phyloP scores from a whole-genome alignment of 805 yeast species.

The Metschnikowia gruessii region DNA sequence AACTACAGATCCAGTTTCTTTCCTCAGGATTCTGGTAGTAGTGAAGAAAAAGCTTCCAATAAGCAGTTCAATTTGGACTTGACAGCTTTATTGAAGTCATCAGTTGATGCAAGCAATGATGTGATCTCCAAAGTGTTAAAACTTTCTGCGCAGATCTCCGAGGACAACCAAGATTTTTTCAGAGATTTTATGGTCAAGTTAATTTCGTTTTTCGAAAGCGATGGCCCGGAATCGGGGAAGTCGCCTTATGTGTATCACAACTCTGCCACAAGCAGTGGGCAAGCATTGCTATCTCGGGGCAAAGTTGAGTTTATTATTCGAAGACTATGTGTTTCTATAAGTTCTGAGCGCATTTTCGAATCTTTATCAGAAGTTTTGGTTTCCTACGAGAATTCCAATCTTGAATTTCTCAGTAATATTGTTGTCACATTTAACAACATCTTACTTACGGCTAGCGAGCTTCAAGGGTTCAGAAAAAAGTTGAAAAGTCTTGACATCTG shows the following conservation, averaged over 20 bases:
- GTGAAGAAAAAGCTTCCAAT: slow-evolving; percentile 30
- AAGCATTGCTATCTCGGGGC: slow-evolving; percentile 49
- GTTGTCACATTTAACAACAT: slow-evolving; percentile 86
- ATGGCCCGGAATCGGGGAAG: slow-evolving; percentile 29
- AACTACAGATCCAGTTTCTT: slow-evolving; percentile 46
- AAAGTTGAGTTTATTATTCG: slow-evolving; percentile 73
- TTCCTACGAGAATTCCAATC: slow-evolving; percentile 47
- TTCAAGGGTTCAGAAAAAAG: slow-evolving; percentile 64
- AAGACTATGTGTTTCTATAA: slow-evolving; percentile 75
- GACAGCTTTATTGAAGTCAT: slow-evolving; percentile 71
- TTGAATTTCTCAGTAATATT: slow-evolving; percentile 72
- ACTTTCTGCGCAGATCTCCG: slow-evolving; percentile 70
- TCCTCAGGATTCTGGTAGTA: slow-evolving; percentile 18
- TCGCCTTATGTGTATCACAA: slow-evolving; percentile 30
- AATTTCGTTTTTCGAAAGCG: slow-evolving; percentile 65
- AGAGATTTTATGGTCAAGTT: slow-evolving; percentile 71
- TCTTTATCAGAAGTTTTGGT: slow-evolving; percentile 75
- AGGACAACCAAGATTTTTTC: slow-evolving; percentile 73
- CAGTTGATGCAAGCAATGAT: slow-evolving; percentile 65
- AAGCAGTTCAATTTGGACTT: slow-evolving; percentile 46
- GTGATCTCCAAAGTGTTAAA: slow-evolving; percentile 74
- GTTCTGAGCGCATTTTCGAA: slow-evolving; percentile 79
- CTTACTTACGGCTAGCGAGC: slow-evolving; percentile 80
- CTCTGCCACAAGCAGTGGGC: slow-evolving; percentile 5
- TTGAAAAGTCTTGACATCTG: slow-evolving; percentile 52